Percentiles rank a stretch among this genome's conserved stretches.
Conservation (phyloP, 805 yeast species). For the Lipomyces yamanashiensis region DNA sequence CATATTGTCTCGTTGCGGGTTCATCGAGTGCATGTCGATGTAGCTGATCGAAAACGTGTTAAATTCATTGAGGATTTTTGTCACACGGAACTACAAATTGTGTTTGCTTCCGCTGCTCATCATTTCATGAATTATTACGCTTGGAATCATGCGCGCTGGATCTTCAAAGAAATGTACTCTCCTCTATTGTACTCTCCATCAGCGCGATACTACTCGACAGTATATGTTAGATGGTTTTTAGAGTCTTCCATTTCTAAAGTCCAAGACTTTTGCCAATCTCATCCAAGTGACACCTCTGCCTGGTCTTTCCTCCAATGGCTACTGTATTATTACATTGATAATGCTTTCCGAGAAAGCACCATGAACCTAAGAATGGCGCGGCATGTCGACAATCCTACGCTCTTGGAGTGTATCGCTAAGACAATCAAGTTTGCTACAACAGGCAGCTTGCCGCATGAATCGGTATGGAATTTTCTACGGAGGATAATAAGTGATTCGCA, state of each 20-base stretch:
- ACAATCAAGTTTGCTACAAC: conserved; percentile 30
- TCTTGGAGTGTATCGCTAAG: conserved; percentile 17
- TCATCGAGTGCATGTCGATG: neutral
- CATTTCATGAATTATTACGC: conserved; percentile 59
- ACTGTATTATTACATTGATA: conserved; percentile 17
- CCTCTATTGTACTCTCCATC: conserved; percentile 12
- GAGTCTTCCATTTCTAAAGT: conserved; percentile 18
- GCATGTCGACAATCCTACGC: conserved; percentile 15
- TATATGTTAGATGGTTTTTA: conserved; percentile 8
- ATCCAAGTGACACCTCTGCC: conserved; percentile 37
- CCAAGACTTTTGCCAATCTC: conserved; percentile 36
- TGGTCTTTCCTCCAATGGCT: conserved; percentile 37
- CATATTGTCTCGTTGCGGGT: conserved; percentile 4
- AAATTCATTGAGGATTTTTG: conserved; percentile 21
- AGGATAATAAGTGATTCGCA: conserved; percentile 19
- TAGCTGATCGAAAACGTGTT: conserved; percentile 8
- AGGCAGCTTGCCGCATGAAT: conserved; percentile 28
- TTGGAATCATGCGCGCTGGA: conserved; percentile 49
- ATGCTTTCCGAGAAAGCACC: conserved; percentile 4
- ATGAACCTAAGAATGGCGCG: neutral
- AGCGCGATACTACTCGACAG: conserved; percentile 14
- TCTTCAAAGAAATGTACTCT: conserved; percentile 23
- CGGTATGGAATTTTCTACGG: conserved; percentile 30
- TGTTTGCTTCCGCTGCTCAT: conserved; percentile 46
- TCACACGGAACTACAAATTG: conserved; percentile 38